These are phyloP conservation scores for Xylaria sp. DNA, from an alignment of 2,329 filamentous ascomycete genomes.

Conservation along the genomic window DNA sequence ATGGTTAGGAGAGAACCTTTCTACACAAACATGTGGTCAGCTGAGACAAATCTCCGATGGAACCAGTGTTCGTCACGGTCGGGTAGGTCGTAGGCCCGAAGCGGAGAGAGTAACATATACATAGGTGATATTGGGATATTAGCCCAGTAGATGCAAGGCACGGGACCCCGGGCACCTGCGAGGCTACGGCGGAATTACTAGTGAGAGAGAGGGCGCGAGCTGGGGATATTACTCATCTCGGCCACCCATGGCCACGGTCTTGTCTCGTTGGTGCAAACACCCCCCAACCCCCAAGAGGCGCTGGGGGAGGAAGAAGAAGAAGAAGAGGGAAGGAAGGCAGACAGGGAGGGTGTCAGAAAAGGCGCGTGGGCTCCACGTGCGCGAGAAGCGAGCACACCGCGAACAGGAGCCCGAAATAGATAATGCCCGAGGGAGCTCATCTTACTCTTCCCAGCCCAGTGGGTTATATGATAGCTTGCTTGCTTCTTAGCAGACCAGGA, in stretches of 20 bases:
- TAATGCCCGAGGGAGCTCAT: background rate
- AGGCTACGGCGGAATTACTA: background rate
- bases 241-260: too few species aligned
- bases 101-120: too few species aligned
- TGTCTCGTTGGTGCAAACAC: too few species aligned
- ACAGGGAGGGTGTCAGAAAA: too few species aligned
- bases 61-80: background rate
- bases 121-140: background rate
- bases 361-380: background rate
- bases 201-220: background rate
- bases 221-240: background rate
- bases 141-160: background rate
- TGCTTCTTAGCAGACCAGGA: too few species aligned
- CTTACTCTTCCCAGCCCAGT: background rate
- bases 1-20: too few species aligned
- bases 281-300: too few species aligned
- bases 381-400: background rate
- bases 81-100: background rate
- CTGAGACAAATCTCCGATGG: too few species aligned
- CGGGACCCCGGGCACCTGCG: background rate
- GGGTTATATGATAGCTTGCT: background rate
- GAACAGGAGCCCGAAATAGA: too few species aligned
- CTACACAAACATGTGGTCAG: too few species aligned
- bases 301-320: too few species aligned
- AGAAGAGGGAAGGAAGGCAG: too few species aligned